These are phyloP conservation scores for Elaphomyces granulatus DNA, from an alignment of 495 filamentous ascomycete genomes.

Conservation along the genomic window DNA sequence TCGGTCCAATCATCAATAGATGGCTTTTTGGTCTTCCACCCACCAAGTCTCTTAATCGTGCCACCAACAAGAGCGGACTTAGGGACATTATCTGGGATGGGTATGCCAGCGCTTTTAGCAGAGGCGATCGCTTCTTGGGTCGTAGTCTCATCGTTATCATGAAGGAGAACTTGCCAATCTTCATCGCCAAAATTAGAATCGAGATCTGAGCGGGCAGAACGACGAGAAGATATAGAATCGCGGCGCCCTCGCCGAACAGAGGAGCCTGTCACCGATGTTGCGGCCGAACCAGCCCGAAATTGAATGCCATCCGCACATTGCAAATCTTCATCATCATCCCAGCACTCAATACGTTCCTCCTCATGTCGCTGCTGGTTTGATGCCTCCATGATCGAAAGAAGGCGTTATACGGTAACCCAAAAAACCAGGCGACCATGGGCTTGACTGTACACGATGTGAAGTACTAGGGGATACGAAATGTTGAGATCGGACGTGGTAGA, in stretches of 20 bases:
- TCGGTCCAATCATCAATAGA: constrained; percentile 83
- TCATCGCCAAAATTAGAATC: constrained; percentile 63
- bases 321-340: constrained; percentile 77
- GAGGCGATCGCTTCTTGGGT: constrained; percentile 74
- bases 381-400: constrained; percentile 35
- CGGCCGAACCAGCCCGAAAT: constrained; percentile 47
- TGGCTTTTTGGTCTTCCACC: constrained; percentile 59
- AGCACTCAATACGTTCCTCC: constrained; percentile 58
- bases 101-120: constrained; percentile 78
- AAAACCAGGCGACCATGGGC: neutral
- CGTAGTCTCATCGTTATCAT: constrained; percentile 63
- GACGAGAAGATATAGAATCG: constrained; percentile 62
- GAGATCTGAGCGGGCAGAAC: constrained; percentile 66
- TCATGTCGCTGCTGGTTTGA: constrained; percentile 40
- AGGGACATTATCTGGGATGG: constrained; percentile 79
- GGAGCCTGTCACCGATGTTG: constrained; percentile 37
- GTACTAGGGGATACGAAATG: constrained; percentile 13
- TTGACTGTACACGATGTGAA: neutral
- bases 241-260: constrained; percentile 43
- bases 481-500: constrained; percentile 9
- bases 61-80: constrained; percentile 86
- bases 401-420: neutral
- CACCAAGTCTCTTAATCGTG: constrained; percentile 83
- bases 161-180: constrained; percentile 68
- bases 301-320: constrained; percentile 59